Percentiles rank a stretch among this genome's conserved stretches.
Conservation (phyloP, 768 basidiomycete species). For the Rhodotorula babjevae region DNA sequence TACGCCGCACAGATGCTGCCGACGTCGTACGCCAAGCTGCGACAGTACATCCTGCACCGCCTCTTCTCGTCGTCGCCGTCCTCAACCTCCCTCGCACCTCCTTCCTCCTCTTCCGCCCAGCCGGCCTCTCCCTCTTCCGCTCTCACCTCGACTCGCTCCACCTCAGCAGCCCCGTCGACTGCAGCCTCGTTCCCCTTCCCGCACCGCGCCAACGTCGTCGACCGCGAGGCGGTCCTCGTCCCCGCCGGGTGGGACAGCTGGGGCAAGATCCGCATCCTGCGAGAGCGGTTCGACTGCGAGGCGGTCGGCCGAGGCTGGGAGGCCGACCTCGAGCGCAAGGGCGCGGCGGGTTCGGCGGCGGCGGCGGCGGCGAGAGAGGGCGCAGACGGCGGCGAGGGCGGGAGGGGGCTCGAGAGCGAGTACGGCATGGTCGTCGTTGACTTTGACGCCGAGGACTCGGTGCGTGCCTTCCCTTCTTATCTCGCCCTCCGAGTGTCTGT, state of each 20-base stretch:
- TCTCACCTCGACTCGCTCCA: slow-evolving; percentile 48
- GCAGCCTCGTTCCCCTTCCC: slow-evolving; percentile 61
- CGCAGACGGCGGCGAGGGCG: neutral
- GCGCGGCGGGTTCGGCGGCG: too few relatives aligned
- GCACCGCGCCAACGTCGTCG: slow-evolving; percentile 82
- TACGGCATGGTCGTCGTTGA: slow-evolving; percentile 35
- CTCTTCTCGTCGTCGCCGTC: slow-evolving; percentile 54
- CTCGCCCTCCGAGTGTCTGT: too few relatives aligned
- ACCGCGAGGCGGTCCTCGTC: slow-evolving; percentile 84
- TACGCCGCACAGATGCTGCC: slow-evolving; percentile 77
- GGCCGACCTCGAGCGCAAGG: slow-evolving; percentile 27
- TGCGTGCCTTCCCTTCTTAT: neutral
- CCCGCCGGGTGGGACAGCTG: slow-evolving; percentile 98
- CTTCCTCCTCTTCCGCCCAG: neutral
- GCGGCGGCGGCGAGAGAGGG: neutral
- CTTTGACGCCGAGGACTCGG: slow-evolving; percentile 19
- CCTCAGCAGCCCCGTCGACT: slow-evolving; percentile 4
- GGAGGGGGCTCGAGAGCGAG: slow-evolving; percentile 8
- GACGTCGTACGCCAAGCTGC: slow-evolving; percentile 64
- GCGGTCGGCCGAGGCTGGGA: slow-evolving; percentile 70
- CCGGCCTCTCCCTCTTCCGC: slow-evolving; percentile 44
- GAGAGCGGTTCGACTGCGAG: slow-evolving; percentile 85
- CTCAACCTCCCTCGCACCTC: neutral
- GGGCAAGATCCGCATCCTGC: slow-evolving; percentile 85
- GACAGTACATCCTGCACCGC: slow-evolving; percentile 76